Conservation (phyloP, 2,329 filamentous ascomycete species). For the Diaporthe velutina region DNA sequence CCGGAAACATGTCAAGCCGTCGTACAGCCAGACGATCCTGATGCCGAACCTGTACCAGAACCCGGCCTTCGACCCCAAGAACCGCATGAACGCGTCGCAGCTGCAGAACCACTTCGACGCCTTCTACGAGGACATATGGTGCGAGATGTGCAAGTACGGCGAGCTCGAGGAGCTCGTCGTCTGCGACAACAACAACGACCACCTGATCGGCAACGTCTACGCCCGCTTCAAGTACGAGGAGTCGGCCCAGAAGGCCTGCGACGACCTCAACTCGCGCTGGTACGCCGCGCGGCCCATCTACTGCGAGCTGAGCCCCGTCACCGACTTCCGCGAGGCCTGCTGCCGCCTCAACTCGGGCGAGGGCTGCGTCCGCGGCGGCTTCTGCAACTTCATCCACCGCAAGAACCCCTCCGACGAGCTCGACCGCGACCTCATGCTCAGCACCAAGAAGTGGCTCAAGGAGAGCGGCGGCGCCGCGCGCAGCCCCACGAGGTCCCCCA, state of each 20-base stretch:
- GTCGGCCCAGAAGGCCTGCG: constrained; percentile 91
- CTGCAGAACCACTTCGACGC: constrained; percentile 99
- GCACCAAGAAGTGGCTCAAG: constrained; percentile 97
- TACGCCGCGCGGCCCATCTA: constrained; percentile 98
- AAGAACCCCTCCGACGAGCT: constrained; percentile 94
- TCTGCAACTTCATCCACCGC: constrained; percentile 99
- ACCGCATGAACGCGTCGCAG: constrained; percentile 95
- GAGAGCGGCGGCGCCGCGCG: constrained; percentile 85
- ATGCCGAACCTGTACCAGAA: constrained; percentile 99
- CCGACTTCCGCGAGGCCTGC: constrained; percentile 97
- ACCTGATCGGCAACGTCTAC: constrained; percentile 99
- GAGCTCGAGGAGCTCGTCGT: constrained; percentile 98
- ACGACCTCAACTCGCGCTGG: constrained; percentile 94
- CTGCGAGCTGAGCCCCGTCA: constrained; percentile 96
- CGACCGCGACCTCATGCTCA: constrained; percentile 86
- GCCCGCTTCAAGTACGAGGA: constrained; percentile 99
- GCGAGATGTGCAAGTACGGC: constrained; percentile 99
- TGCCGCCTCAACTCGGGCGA: constrained; percentile 95
- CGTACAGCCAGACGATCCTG: constrained; percentile 96
- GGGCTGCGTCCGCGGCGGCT: constrained; percentile 94
- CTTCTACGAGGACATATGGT: constrained; percentile 99
- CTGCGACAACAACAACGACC: constrained; percentile 99
- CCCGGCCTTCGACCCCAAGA: constrained; percentile 95
- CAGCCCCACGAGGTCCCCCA: constrained; percentile 85
- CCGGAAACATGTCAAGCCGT: constrained; percentile 98